These are phyloP conservation scores for Asterella californica DNA, from an alignment of 225 moss, liverwort and hornwort genomes.

Conservation along the genomic window DNA sequence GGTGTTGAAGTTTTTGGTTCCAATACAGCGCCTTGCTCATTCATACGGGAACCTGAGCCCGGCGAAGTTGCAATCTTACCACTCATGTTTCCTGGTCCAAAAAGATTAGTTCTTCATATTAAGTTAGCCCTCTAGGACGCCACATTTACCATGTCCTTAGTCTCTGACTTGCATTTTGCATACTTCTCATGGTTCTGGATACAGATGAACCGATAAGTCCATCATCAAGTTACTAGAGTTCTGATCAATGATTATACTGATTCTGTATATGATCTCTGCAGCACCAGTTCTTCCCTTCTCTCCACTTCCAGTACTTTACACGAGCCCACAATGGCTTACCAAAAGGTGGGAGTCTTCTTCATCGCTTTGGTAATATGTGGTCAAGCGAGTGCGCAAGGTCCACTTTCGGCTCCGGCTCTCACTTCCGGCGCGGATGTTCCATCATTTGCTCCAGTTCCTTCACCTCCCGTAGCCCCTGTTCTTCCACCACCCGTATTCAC, in stretches of 20 bases:
- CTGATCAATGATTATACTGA: background rate
- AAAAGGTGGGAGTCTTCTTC: background rate
- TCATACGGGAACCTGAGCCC: no score
- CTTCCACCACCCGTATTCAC: background rate
- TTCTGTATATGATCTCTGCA: background rate
- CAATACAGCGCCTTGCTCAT: no score
- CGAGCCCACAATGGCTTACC: no score
- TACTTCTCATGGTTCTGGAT: background rate
- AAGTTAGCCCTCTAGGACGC: no score
- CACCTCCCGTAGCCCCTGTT: constrained; percentile 4
- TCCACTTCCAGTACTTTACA: background rate
- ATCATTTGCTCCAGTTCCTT: no score
- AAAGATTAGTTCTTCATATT: no score
- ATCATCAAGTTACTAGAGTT: background rate
- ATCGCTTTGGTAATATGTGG: background rate
- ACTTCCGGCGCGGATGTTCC: constrained; percentile 1
- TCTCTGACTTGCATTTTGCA: background rate
- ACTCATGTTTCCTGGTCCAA: no score
- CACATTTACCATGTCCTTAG: no score
- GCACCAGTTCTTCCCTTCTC: background rate
- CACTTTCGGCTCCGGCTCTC: background rate
- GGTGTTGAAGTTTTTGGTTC: no score
- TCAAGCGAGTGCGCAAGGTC: constrained; percentile 1
- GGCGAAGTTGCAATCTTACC: no score
- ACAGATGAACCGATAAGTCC: background rate